Evolutionary conservation across 1,139 yeast species (phyloP).

Genomic region (Kodamaea fungicola): DNA sequence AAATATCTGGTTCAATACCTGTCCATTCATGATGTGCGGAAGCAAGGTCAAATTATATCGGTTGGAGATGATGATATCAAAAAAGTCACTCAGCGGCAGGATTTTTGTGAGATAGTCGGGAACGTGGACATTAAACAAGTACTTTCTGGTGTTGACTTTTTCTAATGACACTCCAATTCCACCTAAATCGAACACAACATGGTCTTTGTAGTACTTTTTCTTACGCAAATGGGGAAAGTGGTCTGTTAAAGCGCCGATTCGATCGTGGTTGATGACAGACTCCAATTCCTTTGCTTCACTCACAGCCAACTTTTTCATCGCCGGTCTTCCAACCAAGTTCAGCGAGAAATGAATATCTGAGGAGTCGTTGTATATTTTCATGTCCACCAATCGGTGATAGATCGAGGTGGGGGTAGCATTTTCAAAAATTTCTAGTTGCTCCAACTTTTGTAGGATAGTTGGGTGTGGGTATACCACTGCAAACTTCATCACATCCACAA

Average conservation of each 20-base stretch:
- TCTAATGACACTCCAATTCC: constrained; percentile 32
- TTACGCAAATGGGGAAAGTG: constrained; percentile 27
- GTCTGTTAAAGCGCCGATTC: constrained; percentile 14
- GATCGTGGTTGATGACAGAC: constrained; percentile 4
- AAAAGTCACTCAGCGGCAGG: constrained; percentile 24
- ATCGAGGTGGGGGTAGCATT: constrained; percentile 14
- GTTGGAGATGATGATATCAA: constrained; percentile 15
- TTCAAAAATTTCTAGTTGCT: constrained; percentile 15
- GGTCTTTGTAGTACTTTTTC: constrained; percentile 25
- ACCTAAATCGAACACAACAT: constrained; percentile 27
- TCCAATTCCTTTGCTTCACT: constrained; percentile 17
- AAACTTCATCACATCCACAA: constrained; percentile 31
- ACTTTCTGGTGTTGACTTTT: constrained; percentile 28
- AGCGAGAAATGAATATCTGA: constrained; percentile 34
- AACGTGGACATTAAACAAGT: constrained; percentile 38
- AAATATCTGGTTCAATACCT: constrained; percentile 11
- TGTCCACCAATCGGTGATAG: constrained; percentile 16
- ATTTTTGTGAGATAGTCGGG: constrained; percentile 39
- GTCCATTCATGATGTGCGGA: constrained; percentile 9
- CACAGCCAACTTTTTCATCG: constrained; percentile 18
- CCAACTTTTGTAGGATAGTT: constrained; percentile 13
- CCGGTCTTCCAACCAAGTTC: constrained; percentile 23
- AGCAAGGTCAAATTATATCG: constrained; percentile 6
- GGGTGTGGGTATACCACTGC: constrained; percentile 36
- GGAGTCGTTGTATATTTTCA: constrained; percentile 22